A percentile compares a stretch with the other conserved stretches of the same genome.
phyloP scores from a whole-genome alignment of 2,329 filamentous ascomycete genomes.

The Diplodia seriata region DNA sequence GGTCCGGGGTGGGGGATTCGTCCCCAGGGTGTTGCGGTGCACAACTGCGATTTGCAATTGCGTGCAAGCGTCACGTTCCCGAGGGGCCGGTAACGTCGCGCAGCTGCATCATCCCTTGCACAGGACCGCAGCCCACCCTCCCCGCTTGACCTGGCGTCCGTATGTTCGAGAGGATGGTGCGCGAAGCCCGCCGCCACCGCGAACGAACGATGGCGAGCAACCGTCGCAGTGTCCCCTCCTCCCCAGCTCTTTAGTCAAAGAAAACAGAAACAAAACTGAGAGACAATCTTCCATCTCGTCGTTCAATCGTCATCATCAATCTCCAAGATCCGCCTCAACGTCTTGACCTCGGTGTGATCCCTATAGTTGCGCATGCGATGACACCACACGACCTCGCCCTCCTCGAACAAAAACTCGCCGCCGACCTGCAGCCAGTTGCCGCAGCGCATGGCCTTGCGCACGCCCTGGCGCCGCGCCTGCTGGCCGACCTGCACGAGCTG shows the following conservation, averaged over 20 bases:
- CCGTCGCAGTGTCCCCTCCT: neutral
- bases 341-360: slow-evolving; percentile 46
- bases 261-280: neutral
- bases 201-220: neutral
- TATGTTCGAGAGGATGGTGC: neutral
- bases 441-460: slow-evolving; percentile 43
- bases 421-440: slow-evolving; percentile 50
- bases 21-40: neutral
- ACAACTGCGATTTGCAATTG: neutral
- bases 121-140: neutral
- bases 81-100: neutral
- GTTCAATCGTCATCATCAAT: slow-evolving; percentile 39
- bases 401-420: slow-evolving; percentile 51
- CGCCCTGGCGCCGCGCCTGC: slow-evolving; percentile 53
- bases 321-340: slow-evolving; percentile 46
- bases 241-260: neutral
- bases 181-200: neutral
- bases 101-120: slow-evolving; percentile 1
- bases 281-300: neutral
- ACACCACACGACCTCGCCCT: slow-evolving; percentile 51
- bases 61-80: neutral
- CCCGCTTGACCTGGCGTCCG: neutral
- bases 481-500: slow-evolving; percentile 40
- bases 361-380: slow-evolving; percentile 51
- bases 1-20: neutral